A percentile compares a stretch with the other conserved stretches of the same genome.
Conservation (phyloP, 805 yeast genomes). For the Cyberlindnera maclurae region DNA sequence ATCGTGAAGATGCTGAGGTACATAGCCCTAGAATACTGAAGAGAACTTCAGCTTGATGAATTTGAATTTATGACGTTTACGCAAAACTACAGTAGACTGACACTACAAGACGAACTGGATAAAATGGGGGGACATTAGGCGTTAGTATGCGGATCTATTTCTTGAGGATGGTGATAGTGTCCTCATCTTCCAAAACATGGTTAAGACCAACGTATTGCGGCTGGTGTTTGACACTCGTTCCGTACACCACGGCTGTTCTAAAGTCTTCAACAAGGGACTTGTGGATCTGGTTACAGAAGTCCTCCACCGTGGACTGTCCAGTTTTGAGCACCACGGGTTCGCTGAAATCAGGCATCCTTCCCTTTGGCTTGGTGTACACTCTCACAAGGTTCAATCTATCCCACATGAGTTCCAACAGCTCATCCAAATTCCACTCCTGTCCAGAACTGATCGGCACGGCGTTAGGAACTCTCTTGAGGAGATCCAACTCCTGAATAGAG, state of each 20-base stretch:
- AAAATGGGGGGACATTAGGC: not conserved
- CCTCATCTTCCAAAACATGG: slow-evolving; percentile 88
- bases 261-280: slow-evolving; percentile 91
- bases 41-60: slow-evolving; percentile 10
- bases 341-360: slow-evolving; percentile 82
- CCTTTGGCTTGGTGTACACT: slow-evolving; percentile 96
- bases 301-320: slow-evolving; percentile 81
- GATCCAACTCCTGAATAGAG: slow-evolving; percentile 86
- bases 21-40: slow-evolving; percentile 21
- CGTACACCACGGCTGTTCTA: slow-evolving; percentile 87
- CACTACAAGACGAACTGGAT: no score
- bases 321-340: slow-evolving; percentile 92
- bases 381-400: slow-evolving; percentile 82
- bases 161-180: slow-evolving; percentile 91
- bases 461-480: slow-evolving; percentile 86
- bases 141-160: slow-evolving; percentile 25
- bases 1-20: slow-evolving; percentile 19
- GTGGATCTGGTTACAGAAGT: slow-evolving; percentile 94
- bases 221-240: slow-evolving; percentile 93
- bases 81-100: not conserved
- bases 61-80: not conserved
- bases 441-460: slow-evolving; percentile 97
- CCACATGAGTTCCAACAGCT: slow-evolving; percentile 94
- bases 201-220: slow-evolving; percentile 91
- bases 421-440: slow-evolving; percentile 95